A percentile compares a stretch with the other conserved stretches of the same genome.
These are phyloP conservation scores for Umbelopsis sp. DNA, from an alignment of 192 early-diverging fungal genomes.

Conservation along the genomic window DNA sequence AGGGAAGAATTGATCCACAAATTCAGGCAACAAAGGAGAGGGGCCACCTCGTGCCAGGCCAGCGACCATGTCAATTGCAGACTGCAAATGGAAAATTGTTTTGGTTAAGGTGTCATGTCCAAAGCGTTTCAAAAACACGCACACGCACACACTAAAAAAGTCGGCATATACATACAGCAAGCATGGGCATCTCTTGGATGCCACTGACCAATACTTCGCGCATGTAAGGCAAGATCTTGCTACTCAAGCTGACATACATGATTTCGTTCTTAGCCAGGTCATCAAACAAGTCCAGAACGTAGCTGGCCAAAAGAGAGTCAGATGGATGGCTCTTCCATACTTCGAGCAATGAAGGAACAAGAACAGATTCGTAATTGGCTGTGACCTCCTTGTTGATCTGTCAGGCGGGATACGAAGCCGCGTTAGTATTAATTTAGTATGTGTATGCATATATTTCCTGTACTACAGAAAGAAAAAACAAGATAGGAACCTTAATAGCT, in stretches of 20 bases:
- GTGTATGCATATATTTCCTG: background rate
- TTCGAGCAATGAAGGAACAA: conserved; percentile 73
- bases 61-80: conserved; percentile 75
- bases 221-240: conserved; percentile 74
- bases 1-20: conserved; percentile 79
- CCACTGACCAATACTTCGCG: conserved; percentile 52
- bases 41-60: conserved; percentile 71
- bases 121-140: too few relatives aligned
- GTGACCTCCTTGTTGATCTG: conserved; percentile 72
- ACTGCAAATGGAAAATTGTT: conserved; percentile 29
- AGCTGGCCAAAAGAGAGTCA: conserved; percentile 75
- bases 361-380: conserved; percentile 68
- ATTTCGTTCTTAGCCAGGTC: conserved; percentile 68
- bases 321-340: conserved; percentile 77
- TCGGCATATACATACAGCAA: conserved; percentile 37
- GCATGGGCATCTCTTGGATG: conserved; percentile 34
- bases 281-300: conserved; percentile 79
- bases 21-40: conserved; percentile 71
- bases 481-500: conserved; percentile 55
- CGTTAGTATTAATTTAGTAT: background rate
- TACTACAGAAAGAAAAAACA: too few relatives aligned
- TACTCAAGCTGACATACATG: conserved; percentile 67
- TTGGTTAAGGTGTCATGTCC: background rate
- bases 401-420: background rate
- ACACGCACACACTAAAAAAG: too few relatives aligned